A percentile compares a stretch with the other conserved stretches of the same genome.
These are phyloP conservation scores for Arbutus unedo DNA, from an alignment of 148 eudicot species.

Conservation along the genomic window DNA sequence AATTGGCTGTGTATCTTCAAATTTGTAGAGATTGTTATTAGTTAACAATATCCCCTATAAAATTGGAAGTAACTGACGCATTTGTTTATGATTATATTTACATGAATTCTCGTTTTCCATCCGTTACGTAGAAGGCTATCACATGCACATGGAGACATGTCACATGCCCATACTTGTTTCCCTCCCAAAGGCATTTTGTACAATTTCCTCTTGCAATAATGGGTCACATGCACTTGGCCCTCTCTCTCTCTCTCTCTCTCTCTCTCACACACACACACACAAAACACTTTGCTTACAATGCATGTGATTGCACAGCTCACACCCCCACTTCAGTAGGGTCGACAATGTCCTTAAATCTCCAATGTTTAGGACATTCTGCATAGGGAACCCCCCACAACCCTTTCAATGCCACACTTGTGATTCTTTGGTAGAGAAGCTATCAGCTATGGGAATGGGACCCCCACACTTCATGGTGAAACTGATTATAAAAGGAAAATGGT, in stretches of 20 bases:
- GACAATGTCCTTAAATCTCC: neutral
- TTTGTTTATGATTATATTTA: neutral
- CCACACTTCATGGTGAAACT: neutral
- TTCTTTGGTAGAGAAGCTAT: neutral
- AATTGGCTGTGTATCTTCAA: too few relatives aligned
- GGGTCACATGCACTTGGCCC: slow-evolving; percentile 1
- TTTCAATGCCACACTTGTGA: neutral
- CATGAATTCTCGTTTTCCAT: neutral
- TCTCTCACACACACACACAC: too few relatives aligned
- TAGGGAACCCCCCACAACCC: neutral
- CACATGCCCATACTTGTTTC: neutral
- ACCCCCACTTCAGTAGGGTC: neutral
- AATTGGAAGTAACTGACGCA: too few relatives aligned
- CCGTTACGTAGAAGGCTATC: neutral
- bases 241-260: neutral
- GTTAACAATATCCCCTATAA: too few relatives aligned
- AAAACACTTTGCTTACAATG: neutral
- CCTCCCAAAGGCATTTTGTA: neutral
- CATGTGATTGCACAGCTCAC: slow-evolving; percentile 2
- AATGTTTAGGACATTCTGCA: neutral
- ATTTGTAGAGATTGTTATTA: too few relatives aligned
- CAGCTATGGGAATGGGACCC: neutral
- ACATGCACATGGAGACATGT: neutral
- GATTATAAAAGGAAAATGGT: too few relatives aligned
- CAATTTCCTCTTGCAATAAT: neutral